Conservation (phyloP, 1,284 basidiomycete species). For the Ceratorhiza oryzae-sativae region DNA sequence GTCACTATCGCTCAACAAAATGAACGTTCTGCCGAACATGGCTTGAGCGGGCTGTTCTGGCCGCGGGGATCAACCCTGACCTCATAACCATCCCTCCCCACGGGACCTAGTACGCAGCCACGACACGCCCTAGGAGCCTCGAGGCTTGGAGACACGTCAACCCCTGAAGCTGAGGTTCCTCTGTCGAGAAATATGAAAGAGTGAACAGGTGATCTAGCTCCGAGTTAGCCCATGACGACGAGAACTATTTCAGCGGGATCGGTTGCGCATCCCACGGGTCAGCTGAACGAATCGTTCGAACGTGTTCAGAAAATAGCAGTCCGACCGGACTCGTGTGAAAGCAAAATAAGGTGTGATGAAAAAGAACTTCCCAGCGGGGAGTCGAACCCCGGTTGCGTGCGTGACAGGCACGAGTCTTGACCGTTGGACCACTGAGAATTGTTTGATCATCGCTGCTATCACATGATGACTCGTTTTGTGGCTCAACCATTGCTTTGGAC, state of each 20-base stretch:
- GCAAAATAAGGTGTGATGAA: not conserved
- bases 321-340: not conserved
- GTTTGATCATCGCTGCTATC: too few relatives aligned
- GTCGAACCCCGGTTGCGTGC: slow-evolving; percentile 35
- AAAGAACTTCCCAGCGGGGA: slow-evolving; percentile 33
- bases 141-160: not conserved
- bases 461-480: too few relatives aligned
- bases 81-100: not conserved
- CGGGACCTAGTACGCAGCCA: not conserved
- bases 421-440: slow-evolving; percentile 39
- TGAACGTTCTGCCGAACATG: not conserved
- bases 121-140: not conserved
- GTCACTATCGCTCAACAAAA: not conserved
- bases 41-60: not conserved
- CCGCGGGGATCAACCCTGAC: not conserved
- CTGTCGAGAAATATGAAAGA: not conserved
- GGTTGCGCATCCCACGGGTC: not conserved
- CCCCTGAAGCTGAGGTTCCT: not conserved
- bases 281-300: not conserved
- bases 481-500: too few relatives aligned
- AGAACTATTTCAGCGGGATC: not conserved
- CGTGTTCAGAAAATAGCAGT: not conserved
- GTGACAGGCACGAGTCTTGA: slow-evolving; percentile 17
- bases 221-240: not conserved
- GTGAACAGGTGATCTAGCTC: not conserved